Percentiles rank a stretch among this genome's conserved stretches.
Conservation (phyloP, 768 basidiomycete species). For the Leccinum uliginosum region DNA sequence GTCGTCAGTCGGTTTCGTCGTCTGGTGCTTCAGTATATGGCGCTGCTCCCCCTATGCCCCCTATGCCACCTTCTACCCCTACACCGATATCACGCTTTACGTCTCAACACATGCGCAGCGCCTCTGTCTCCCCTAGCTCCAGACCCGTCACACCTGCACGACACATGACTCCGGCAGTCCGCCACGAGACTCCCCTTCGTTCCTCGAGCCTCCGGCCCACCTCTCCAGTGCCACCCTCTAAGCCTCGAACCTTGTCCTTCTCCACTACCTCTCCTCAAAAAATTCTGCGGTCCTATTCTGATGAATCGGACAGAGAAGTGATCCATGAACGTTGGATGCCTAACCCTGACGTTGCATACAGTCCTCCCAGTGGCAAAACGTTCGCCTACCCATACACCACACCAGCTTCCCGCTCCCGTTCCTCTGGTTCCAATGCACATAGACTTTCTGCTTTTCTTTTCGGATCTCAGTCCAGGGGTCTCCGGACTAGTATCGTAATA, state of each 20-base stretch:
- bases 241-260: constrained; percentile 47
- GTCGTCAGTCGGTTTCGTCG: constrained; percentile 30
- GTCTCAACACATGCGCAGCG: constrained; percentile 52
- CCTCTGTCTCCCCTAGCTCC: constrained; percentile 40
- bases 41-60: constrained; percentile 27
- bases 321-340: constrained; percentile 69
- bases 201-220: constrained; percentile 27
- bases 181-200: constrained; percentile 29
- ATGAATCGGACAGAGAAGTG: constrained; percentile 54
- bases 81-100: constrained; percentile 50
- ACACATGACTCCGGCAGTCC: constrained; percentile 24
- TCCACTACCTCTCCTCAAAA: constrained; percentile 48
- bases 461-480: constrained; percentile 25
- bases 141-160: constrained; percentile 33
- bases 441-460: constrained; percentile 21
- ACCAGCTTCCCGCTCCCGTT: constrained; percentile 24
- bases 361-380: constrained; percentile 34
- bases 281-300: constrained; percentile 58
- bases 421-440: constrained; percentile 31
- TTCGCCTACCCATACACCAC: constrained; percentile 26
- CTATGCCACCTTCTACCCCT: constrained; percentile 41
- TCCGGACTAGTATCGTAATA: constrained; percentile 31
- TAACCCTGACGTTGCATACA: constrained; percentile 33
- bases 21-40: constrained; percentile 34
- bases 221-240: constrained; percentile 33